These are phyloP conservation scores for Mortierella sp. DNA, from an alignment of 371 early-diverging fungal species.

Conservation along the genomic window DNA sequence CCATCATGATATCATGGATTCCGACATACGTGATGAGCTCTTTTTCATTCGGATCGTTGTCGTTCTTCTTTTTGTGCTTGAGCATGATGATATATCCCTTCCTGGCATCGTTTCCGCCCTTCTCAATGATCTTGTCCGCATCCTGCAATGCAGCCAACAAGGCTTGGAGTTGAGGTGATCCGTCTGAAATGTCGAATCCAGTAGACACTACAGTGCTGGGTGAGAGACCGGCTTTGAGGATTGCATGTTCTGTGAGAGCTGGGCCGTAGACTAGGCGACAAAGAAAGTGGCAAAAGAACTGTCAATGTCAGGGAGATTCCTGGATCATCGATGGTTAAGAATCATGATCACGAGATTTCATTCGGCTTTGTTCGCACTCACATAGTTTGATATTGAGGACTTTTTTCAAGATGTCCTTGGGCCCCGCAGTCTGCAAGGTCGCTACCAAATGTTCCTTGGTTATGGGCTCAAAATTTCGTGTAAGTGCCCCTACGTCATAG, in stretches of 20 bases:
- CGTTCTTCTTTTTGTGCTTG: conserved; percentile 59
- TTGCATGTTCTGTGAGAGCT: conserved; percentile 89
- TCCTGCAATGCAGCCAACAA: conserved; percentile 60
- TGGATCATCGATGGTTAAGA: no score
- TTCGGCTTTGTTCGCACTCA: no score
- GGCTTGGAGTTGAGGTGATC: conserved; percentile 46
- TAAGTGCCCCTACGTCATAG: conserved; percentile 67
- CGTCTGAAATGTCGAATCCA: conserved; percentile 65
- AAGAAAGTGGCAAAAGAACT: no score
- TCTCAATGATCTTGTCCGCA: conserved; percentile 68
- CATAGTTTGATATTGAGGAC: conserved; percentile 77
- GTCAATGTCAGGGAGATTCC: no score
- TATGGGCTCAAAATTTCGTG: conserved; percentile 73
- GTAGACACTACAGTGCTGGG: conserved; percentile 70
- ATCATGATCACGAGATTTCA: no score
- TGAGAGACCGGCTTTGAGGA: conserved; percentile 75
- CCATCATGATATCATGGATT: no score
- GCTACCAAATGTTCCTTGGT: conserved; percentile 62
- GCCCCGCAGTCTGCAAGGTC: conserved; percentile 67
- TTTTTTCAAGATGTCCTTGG: conserved; percentile 82
- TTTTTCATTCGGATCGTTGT: conserved; percentile 56
- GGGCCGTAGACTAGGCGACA: conserved; percentile 77
- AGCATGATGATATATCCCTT: conserved; percentile 72
- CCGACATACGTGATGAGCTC: conserved; percentile 60
- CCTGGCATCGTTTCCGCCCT: conserved; percentile 56